Conservation (phyloP, 177 flowering plant species). For the Telopea speciosissima region DNA sequence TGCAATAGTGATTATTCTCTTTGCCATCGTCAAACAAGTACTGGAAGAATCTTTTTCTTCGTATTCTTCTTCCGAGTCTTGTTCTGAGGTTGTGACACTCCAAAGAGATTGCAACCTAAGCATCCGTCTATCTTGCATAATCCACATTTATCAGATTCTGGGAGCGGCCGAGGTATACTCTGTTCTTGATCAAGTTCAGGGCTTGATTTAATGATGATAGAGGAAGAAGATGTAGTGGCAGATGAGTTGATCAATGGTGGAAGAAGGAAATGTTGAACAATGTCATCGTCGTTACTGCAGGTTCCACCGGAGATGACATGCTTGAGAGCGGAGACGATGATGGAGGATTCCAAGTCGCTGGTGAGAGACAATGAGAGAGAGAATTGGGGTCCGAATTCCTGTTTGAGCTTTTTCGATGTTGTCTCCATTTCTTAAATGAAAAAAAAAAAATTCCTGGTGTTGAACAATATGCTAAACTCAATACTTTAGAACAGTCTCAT, state of each 20-base stretch:
- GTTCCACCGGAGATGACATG: constrained; percentile 13
- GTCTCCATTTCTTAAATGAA: not conserved
- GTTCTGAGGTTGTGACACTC: not conserved
- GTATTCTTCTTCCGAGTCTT: not conserved
- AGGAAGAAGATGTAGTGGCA: not conserved
- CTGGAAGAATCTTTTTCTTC: not conserved
- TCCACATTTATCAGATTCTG: constrained; percentile 17
- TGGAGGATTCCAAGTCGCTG: constrained; percentile 8
- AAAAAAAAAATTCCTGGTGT: no score
- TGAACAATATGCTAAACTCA: no score
- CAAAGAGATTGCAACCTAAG: constrained; percentile 9
- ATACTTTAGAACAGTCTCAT: no score
- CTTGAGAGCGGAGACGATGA: constrained; percentile 25
- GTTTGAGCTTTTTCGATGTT: constrained; percentile 12
- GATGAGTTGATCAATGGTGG: not conserved
- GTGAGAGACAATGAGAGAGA: not conserved
- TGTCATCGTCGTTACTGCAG: constrained; percentile 10
- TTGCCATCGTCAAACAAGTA: no score
- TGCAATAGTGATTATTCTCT: no score
- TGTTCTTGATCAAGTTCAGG: not conserved
- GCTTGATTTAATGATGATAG: no score
- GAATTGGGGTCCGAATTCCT: not conserved
- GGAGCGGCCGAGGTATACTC: not conserved
- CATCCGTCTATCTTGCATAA: constrained; percentile 20
- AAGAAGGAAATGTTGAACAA: not conserved